phyloP scores from a whole-genome alignment of 2,329 filamentous ascomycete genomes.

The Scortechinia acanthostroma region DNA sequence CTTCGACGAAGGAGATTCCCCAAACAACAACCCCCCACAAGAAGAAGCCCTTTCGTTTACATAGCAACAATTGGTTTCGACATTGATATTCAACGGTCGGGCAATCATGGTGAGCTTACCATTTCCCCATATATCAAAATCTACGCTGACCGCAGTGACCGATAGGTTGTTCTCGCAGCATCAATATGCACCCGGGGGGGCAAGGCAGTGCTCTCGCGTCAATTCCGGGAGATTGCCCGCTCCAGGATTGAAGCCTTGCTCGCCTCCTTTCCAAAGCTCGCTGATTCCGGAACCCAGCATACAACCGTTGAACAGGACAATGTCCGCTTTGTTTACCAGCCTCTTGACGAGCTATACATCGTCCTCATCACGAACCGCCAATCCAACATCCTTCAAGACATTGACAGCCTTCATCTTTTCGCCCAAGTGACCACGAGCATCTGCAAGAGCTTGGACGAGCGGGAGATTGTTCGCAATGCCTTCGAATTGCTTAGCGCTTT shows the following conservation, averaged over 20 bases:
- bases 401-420: constrained; percentile 95
- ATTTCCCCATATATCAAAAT: no score
- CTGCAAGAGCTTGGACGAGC: constrained; percentile 91
- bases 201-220: constrained; percentile 94
- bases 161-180: constrained; percentile 90
- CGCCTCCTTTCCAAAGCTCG: constrained; percentile 94
- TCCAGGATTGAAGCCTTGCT: constrained; percentile 94
- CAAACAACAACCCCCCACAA: background rate
- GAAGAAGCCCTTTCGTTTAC: background rate
- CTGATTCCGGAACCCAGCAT: constrained; percentile 91
- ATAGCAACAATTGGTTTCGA: background rate
- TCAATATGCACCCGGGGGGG: constrained; percentile 98
- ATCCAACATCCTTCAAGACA: constrained; percentile 98
- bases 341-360: constrained; percentile 98
- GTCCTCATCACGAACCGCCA: constrained; percentile 98
- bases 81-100: no score
- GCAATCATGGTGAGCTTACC: no score
- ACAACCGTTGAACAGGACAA: constrained; percentile 98
- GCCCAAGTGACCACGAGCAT: constrained; percentile 94
- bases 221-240: constrained; percentile 95
- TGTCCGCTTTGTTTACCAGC: constrained; percentile 98
- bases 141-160: constrained; percentile 8
- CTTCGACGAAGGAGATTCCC: background rate
- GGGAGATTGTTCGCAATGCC: constrained; percentile 88
- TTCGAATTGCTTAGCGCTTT: constrained; percentile 95